Evolutionary conservation across 768 basidiomycete species (phyloP).

Genomic region (Paxillus ammoniavirescens): DNA sequence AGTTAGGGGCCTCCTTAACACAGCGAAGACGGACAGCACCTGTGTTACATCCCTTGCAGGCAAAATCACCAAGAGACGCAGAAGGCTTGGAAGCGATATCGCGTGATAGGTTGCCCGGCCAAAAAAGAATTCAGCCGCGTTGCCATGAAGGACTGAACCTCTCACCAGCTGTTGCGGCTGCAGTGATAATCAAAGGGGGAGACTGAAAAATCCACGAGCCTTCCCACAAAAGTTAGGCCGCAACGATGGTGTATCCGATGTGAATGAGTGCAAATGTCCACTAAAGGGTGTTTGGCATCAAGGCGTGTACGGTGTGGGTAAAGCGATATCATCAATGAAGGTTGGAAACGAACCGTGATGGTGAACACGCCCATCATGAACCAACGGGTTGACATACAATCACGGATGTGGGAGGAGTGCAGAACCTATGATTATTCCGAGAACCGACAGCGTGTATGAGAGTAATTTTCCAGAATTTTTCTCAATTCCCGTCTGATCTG

Average conservation of each 20-base stretch:
- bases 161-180: constrained; percentile 1
- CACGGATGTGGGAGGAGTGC: neutral
- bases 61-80: neutral
- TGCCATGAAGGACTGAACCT: constrained; percentile 1
- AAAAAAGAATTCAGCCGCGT: neutral
- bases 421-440: neutral
- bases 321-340: neutral
- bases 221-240: constrained; percentile 2
- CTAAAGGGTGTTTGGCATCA: neutral
- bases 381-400: neutral
- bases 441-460: neutral
- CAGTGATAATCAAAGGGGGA: neutral
- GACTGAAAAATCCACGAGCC: neutral
- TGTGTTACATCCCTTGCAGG: neutral
- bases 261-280: neutral
- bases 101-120: neutral
- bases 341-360: neutral
- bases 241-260: neutral
- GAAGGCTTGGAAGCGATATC: neutral
- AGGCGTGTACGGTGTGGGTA: constrained; percentile 3
- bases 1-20: neutral
- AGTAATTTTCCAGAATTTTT: neutral
- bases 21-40: neutral
- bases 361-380: neutral
- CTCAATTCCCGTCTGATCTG: no score